A percentile compares a stretch with the other conserved stretches of the same genome.
phyloP scores from a whole-genome alignment of 2,329 filamentous ascomycete species.

The Coniochaeta sp. region DNA sequence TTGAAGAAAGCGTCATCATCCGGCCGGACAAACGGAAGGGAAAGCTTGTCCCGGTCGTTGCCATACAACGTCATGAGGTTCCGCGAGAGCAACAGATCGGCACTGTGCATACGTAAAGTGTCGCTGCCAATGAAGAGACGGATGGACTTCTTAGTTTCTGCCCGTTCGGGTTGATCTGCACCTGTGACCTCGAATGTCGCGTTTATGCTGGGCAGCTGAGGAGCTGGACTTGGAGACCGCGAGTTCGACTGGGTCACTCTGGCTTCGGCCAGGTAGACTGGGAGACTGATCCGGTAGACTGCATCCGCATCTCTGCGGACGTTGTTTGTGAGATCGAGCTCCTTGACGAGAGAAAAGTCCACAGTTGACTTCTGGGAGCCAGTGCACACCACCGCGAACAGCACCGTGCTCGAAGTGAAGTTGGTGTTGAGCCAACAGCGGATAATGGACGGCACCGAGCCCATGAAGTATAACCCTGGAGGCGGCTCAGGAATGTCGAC shows the following conservation, averaged over 20 bases:
- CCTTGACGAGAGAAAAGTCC: constrained; percentile 65
- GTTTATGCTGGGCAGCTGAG: constrained; percentile 74
- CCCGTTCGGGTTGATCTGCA: constrained; percentile 40
- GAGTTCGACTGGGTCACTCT: constrained; percentile 71
- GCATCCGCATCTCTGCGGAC: constrained; percentile 61
- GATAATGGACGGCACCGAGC: constrained; percentile 87
- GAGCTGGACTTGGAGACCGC: constrained; percentile 62
- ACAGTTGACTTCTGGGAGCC: constrained; percentile 86
- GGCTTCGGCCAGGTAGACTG: constrained; percentile 87
- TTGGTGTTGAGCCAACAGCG: constrained; percentile 90
- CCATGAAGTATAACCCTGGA: constrained; percentile 76
- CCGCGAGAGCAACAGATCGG: constrained; percentile 85
- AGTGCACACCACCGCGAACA: constrained; percentile 89
- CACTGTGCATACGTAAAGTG: constrained; percentile 75
- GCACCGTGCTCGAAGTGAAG: constrained; percentile 80
- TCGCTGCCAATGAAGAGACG: constrained; percentile 90
- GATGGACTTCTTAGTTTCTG: constrained; percentile 55
- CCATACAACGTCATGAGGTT: constrained; percentile 85
- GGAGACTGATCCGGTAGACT: constrained; percentile 62
- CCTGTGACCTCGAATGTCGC: constrained; percentile 72
- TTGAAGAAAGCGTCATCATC: constrained; percentile 81
- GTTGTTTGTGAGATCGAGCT: constrained; percentile 63
- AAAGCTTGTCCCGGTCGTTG: constrained; percentile 78
- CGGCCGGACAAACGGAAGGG: constrained; percentile 85
- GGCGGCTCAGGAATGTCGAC: constrained; percentile 68